A percentile compares a stretch with the other conserved stretches of the same genome.
Evolutionary conservation across 495 filamentous ascomycete genomes (phyloP).

Genomic region (Endocarpon pusillum): DNA sequence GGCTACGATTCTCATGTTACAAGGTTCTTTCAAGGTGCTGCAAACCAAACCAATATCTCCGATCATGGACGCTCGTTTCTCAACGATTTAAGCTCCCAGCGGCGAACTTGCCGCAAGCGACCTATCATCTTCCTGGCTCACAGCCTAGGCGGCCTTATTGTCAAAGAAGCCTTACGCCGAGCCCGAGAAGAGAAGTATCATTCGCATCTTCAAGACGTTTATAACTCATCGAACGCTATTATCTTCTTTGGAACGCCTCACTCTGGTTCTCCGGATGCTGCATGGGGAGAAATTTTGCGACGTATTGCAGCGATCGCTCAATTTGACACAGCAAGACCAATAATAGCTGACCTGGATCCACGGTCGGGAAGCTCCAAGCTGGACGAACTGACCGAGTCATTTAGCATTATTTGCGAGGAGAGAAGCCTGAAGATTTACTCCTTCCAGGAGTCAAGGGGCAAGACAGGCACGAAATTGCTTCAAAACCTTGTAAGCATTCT

Average conservation of each 20-base stretch:
- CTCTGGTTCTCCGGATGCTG: constrained; percentile 6
- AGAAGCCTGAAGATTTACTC: constrained; percentile 11
- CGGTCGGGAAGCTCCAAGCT: constrained; percentile 11
- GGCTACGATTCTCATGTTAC: constrained; percentile 9
- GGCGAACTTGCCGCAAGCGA: constrained; percentile 11
- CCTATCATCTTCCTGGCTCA: constrained; percentile 32
- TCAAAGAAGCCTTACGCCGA: constrained; percentile 19
- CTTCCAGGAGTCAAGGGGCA: constrained; percentile 9
- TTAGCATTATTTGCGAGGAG: constrained; percentile 9
- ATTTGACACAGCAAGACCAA: constrained; percentile 8
- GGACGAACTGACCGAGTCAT: constrained; percentile 10
- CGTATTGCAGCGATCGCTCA: constrained; percentile 8
- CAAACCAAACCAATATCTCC: constrained; percentile 7
- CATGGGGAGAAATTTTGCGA: constrained; percentile 7
- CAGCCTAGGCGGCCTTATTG: constrained; percentile 34
- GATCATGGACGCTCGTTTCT: constrained; percentile 11
- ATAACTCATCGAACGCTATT: constrained; percentile 13
- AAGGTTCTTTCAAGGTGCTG: constrained; percentile 2
- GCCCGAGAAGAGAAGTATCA: constrained; percentile 8
- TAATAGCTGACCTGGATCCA: constrained; percentile 11
- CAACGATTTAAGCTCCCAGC: constrained; percentile 14
- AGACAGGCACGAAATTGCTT: constrained; percentile 5
- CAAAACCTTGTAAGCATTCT: no score
- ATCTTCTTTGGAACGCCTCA: constrained; percentile 22
- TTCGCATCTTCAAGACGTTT: constrained; percentile 15